phyloP scores from a whole-genome alignment of 2,329 filamentous ascomycete species.

The Pseudogymnoascus destructans region DNA sequence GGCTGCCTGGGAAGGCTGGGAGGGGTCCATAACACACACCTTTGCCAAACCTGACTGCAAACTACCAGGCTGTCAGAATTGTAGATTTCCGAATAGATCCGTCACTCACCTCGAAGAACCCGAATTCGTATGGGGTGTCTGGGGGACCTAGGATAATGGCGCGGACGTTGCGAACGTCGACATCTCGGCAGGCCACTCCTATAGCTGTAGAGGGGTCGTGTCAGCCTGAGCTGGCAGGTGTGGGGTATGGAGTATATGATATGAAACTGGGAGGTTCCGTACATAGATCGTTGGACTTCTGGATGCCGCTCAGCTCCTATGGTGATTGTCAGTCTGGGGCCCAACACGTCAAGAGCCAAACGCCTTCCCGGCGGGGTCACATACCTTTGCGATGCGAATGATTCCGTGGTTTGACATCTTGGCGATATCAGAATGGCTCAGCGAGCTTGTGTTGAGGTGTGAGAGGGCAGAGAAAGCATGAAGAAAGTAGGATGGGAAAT shows the following conservation, averaged over 20 bases:
- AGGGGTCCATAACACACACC: conserved; percentile 34
- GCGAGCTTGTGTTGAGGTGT: background rate
- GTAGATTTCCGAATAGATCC: background rate
- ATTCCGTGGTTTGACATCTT: conserved; percentile 74
- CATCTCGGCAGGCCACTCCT: conserved; percentile 74
- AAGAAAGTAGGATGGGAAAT: background rate
- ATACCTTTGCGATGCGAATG: conserved; percentile 72
- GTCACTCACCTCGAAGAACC: conserved; percentile 73
- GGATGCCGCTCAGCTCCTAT: conserved; percentile 75
- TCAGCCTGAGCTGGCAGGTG: background rate
- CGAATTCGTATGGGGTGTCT: conserved; percentile 91
- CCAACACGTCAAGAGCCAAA: background rate
- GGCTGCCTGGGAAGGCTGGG: background rate
- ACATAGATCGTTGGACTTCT: conserved; percentile 76
- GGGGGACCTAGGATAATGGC: conserved; percentile 86
- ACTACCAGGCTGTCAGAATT: conserved; percentile 37
- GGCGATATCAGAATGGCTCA: conserved; percentile 10
- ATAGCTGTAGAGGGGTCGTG: conserved; percentile 44
- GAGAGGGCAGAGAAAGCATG: background rate
- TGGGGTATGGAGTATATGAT: background rate
- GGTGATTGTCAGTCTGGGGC: conserved; percentile 26
- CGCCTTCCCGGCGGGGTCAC: conserved; percentile 20
- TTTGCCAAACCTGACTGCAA: conserved; percentile 62
- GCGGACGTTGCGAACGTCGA: conserved; percentile 76
- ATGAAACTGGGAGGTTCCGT: conserved; percentile 27